Conservation (phyloP, 225 moss, liverwort and hornwort genomes). For the Pseudoscleropodium purum region DNA sequence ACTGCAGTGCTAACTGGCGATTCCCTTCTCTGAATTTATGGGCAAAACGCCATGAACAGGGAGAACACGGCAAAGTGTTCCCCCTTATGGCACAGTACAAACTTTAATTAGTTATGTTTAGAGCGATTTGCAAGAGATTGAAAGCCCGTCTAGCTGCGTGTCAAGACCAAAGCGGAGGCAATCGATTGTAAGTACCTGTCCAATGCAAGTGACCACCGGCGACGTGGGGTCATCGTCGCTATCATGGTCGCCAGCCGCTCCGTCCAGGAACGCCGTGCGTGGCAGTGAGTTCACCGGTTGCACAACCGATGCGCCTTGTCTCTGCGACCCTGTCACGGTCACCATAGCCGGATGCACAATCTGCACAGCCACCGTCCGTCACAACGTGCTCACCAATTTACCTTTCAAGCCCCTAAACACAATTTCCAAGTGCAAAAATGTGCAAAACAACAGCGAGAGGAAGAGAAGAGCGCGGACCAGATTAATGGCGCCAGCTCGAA, state of each 20-base stretch:
- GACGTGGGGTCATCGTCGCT: slow-evolving; percentile 42
- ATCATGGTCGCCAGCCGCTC: slow-evolving; percentile 18
- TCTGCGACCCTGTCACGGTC: slow-evolving; percentile 15
- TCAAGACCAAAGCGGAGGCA: not conserved
- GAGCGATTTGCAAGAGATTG: not conserved
- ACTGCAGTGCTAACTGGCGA: not conserved
- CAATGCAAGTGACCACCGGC: slow-evolving; percentile 46
- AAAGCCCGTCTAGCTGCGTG: not conserved
- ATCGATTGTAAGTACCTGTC: slow-evolving; percentile 19
- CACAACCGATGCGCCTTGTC: slow-evolving; percentile 26
- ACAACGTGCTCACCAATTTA: not conserved
- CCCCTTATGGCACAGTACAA: not conserved
- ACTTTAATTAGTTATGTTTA: not conserved
- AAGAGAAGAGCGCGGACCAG: slow-evolving; percentile 8
- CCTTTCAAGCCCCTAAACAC: not conserved
- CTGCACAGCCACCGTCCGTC: slow-evolving; percentile 2
- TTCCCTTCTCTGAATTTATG: not conserved
- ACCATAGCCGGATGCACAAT: slow-evolving; percentile 51
- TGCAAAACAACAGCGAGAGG: not conserved
- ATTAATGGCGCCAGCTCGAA: slow-evolving; percentile 42
- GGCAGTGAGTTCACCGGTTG: slow-evolving; percentile 28
- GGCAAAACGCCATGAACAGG: not conserved
- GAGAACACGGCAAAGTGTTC: not conserved
- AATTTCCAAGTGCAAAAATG: not conserved
- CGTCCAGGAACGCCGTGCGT: slow-evolving; percentile 23